Conservation (phyloP, 176 grass and related monocot genomes). For the Cenchrus americanus region DNA sequence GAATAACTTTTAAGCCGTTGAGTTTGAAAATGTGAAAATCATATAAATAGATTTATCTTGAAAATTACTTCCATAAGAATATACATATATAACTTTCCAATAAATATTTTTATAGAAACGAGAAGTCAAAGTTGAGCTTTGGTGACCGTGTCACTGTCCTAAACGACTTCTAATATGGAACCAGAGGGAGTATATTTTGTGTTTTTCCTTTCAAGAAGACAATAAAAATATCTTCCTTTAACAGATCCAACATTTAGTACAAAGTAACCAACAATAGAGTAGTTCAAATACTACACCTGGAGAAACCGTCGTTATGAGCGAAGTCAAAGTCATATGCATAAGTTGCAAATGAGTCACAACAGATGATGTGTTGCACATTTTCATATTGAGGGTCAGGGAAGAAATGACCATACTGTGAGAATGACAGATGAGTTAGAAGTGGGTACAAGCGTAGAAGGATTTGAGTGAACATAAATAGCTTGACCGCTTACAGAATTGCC, state of each 20-base stretch:
- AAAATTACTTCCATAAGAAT: too few species aligned
- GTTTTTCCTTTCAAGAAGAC: not conserved
- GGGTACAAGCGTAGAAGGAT: slow-evolving; percentile 7
- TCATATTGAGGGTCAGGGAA: slow-evolving; percentile 98
- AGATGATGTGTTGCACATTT: slow-evolving; percentile 99
- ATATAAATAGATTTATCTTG: too few species aligned
- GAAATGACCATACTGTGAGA: slow-evolving; percentile 93
- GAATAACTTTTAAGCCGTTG: too few species aligned
- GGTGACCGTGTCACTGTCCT: too few species aligned
- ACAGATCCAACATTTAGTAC: slow-evolving; percentile 13
- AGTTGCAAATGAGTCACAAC: slow-evolving; percentile 98
- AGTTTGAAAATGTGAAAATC: too few species aligned
- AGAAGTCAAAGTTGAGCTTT: too few species aligned
- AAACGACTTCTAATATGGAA: too few species aligned
- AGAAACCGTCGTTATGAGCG: slow-evolving; percentile 66
- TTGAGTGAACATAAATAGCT: slow-evolving; percentile 35
- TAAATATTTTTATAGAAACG: too few species aligned
- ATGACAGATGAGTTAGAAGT: slow-evolving; percentile 30
- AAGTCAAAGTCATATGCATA: slow-evolving; percentile 98
- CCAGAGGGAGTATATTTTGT: too few species aligned
- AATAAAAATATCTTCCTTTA: not conserved
- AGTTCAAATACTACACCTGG: slow-evolving; percentile 62
- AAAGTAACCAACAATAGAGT: not conserved
- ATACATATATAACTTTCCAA: too few species aligned
- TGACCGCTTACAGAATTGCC: slow-evolving; percentile 73